These are phyloP conservation scores for Aspergillus sp. DNA, from an alignment of 2,329 filamentous ascomycete species.

Conservation along the genomic window DNA sequence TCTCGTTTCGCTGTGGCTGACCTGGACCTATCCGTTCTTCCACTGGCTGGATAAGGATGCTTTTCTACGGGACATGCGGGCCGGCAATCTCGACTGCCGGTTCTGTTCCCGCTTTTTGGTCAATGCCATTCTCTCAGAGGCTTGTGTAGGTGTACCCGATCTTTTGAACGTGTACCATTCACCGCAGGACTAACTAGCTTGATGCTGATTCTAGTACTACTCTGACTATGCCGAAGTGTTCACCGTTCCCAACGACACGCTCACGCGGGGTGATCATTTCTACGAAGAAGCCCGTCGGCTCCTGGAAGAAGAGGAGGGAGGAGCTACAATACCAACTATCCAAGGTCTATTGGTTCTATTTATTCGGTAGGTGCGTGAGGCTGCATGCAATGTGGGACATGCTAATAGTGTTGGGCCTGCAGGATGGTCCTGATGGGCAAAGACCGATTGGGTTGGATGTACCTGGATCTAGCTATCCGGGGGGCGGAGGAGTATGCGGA, in stretches of 20 bases:
- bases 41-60: constrained; percentile 34
- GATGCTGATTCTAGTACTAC: constrained; percentile 15
- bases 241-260: constrained; percentile 25
- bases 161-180: background rate
- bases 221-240: constrained; percentile 32
- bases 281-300: constrained; percentile 32
- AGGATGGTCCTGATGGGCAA: constrained; percentile 33
- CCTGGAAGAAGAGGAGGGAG: constrained; percentile 28
- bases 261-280: constrained; percentile 30
- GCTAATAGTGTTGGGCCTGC: background rate
- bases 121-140: constrained; percentile 36
- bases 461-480: constrained; percentile 26
- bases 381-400: too few species aligned
- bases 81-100: constrained; percentile 24
- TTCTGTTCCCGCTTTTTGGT: constrained; percentile 40
- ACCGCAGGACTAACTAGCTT: constrained; percentile 2
- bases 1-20: constrained; percentile 36
- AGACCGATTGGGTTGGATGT: constrained; percentile 32
- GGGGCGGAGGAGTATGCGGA: constrained; percentile 24
- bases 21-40: constrained; percentile 33
- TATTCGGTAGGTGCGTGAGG: constrained; percentile 18
- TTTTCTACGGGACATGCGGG: constrained; percentile 34
- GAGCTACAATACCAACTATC: constrained; percentile 28
- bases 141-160: constrained; percentile 30
- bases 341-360: constrained; percentile 31